Percentiles rank a stretch among this genome's conserved stretches.
phyloP scores from a whole-genome alignment of 106 monocot species.

The Acorus calamus region DNA sequence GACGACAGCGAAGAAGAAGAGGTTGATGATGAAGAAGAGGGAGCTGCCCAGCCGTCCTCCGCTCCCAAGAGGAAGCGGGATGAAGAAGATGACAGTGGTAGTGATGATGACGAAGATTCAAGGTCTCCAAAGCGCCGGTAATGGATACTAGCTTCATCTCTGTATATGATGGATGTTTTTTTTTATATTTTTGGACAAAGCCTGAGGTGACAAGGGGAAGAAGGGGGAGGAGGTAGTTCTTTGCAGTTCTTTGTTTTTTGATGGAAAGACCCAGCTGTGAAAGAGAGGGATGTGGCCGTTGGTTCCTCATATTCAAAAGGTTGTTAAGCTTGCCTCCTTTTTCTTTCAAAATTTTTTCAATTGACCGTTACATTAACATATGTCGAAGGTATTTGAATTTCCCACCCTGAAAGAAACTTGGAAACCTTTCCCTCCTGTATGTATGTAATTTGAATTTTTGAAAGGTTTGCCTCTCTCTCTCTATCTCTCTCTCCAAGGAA shows the following conservation, averaged over 20 bases:
- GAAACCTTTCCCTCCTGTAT: too few species aligned
- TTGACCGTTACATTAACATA: constrained; percentile 33
- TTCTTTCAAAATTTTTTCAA: constrained; percentile 22
- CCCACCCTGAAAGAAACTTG: constrained; percentile 1
- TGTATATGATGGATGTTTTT: not conserved
- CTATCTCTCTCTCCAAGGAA: too few species aligned
- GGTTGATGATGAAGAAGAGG: constrained; percentile 31
- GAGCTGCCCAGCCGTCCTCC: constrained; percentile 19
- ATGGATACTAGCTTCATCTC: constrained; percentile 1
- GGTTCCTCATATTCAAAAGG: constrained; percentile 25
- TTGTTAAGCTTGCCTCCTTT: constrained; percentile 25
- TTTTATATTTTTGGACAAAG: constrained; percentile 2
- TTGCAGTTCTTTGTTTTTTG: not conserved
- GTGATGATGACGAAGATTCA: constrained; percentile 36
- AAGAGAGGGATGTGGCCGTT: constrained; percentile 11
- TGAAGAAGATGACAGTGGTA: constrained; percentile 28
- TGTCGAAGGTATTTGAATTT: constrained; percentile 5
- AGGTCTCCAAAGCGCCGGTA: constrained; percentile 31
- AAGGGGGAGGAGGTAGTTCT: constrained; percentile 15
- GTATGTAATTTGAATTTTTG: too few species aligned
- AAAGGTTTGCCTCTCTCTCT: too few species aligned
- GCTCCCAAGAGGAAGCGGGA: constrained; percentile 65
- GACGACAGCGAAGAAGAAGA: constrained; percentile 46
- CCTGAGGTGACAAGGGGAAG: not conserved
- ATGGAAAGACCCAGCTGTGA: constrained; percentile 1